Conservation (phyloP, 306 rosid species). For the Cyclanthera cordifolia region DNA sequence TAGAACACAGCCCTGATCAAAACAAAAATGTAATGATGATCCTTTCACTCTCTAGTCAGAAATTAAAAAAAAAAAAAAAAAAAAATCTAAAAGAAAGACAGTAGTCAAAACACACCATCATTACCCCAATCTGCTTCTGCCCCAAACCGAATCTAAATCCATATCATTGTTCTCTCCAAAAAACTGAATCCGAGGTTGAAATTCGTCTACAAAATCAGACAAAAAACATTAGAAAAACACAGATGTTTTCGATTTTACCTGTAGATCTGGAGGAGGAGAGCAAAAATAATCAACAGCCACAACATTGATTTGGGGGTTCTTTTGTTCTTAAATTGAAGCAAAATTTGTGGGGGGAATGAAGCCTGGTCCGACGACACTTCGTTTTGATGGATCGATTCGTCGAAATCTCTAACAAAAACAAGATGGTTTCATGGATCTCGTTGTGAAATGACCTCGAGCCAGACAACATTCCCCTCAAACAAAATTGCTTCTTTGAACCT, state of each 20-base stretch:
- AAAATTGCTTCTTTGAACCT: neutral
- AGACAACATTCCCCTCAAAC: slow-evolving; percentile 61
- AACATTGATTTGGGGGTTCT: neutral
- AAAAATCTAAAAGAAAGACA: neutral
- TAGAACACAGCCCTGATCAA: neutral
- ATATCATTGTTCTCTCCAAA: neutral
- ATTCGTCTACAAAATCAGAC: neutral
- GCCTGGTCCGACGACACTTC: slow-evolving; percentile 57
- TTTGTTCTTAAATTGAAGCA: slow-evolving; percentile 15
- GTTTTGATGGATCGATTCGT: neutral
- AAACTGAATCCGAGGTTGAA: slow-evolving; percentile 3
- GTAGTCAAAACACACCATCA: slow-evolving; percentile 39
- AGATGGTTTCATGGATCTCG: neutral
- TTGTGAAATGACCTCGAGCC: slow-evolving; percentile 40
- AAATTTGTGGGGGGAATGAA: slow-evolving; percentile 59
- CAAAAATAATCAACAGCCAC: neutral
- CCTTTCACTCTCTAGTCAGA: slow-evolving; percentile 28
- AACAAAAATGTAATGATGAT: slow-evolving; percentile 30
- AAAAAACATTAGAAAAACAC: neutral
- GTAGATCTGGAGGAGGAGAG: neutral
- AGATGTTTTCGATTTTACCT: slow-evolving; percentile 5
- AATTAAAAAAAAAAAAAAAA: slow-evolving; percentile 14
- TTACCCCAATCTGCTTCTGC: slow-evolving; percentile 42
- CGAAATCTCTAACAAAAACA: neutral
- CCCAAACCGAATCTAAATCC: slow-evolving; percentile 15